phyloP scores from a whole-genome alignment of 768 basidiomycete genomes.

The Chalciporus pseudorubinellus region DNA sequence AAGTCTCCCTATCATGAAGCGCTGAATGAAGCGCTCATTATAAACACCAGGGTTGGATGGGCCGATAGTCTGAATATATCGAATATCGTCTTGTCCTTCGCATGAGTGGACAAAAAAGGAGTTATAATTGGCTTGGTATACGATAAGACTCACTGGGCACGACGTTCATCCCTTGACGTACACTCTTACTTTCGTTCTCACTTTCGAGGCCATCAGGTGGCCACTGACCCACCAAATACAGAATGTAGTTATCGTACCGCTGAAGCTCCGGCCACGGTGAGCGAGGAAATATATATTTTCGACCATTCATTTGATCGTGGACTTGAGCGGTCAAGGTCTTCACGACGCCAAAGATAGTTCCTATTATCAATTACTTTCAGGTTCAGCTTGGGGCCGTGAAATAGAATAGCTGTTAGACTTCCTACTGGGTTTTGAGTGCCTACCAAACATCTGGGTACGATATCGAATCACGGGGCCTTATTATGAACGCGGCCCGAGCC shows the following conservation, averaged over 20 bases:
- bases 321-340: background rate
- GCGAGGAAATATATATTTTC: background rate
- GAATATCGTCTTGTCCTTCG: background rate
- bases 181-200: slow-evolving; percentile 5
- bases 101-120: slow-evolving; percentile 1
- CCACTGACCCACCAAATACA: slow-evolving; percentile 9
- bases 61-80: slow-evolving; percentile 33
- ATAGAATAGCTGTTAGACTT: background rate
- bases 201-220: slow-evolving; percentile 7
- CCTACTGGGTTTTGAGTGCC: background rate
- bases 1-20: slow-evolving; percentile 29
- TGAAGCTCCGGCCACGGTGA: slow-evolving; percentile 1
- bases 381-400: too few relatives aligned
- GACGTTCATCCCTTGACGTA: slow-evolving; percentile 15
- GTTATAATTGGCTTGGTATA: background rate
- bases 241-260: background rate
- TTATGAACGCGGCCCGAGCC: background rate
- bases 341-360: background rate
- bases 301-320: background rate
- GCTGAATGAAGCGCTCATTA: slow-evolving; percentile 4
- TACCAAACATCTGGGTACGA: background rate
- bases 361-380: background rate
- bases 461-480: background rate
- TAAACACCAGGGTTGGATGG: slow-evolving; percentile 58
- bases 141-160: slow-evolving; percentile 2